A percentile compares a stretch with the other conserved stretches of the same genome.
Evolutionary conservation across 2,329 filamentous ascomycete species (phyloP).

Genomic region (Trichoderma hamatum): DNA sequence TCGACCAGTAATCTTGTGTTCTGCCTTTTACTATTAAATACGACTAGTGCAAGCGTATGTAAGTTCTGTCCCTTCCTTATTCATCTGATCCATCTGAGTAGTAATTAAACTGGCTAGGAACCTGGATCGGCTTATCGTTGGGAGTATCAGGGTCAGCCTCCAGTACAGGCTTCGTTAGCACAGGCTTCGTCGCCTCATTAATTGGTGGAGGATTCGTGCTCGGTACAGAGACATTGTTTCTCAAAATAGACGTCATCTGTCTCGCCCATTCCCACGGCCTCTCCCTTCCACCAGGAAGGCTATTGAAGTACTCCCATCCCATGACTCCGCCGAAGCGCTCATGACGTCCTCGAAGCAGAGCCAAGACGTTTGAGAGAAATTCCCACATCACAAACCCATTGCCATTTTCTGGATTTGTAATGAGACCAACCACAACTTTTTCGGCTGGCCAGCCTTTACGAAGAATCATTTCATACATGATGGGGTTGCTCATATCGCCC

Average conservation of each 20-base stretch:
- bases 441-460: conserved; percentile 70
- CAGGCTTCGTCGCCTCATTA: background rate
- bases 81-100: conserved; percentile 37
- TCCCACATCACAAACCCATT: conserved; percentile 53
- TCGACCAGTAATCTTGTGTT: background rate
- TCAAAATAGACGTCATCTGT: conserved; percentile 58
- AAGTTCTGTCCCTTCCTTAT: background rate
- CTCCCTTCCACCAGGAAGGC: conserved; percentile 63
- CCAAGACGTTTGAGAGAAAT: conserved; percentile 49
- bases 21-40: background rate
- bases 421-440: conserved; percentile 77
- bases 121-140: conserved; percentile 34
- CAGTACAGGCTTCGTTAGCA: background rate
- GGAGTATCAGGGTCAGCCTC: conserved; percentile 36
- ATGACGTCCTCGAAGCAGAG: conserved; percentile 53
- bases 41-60: background rate
- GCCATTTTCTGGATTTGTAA: conserved; percentile 79
- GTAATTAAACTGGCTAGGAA: conserved; percentile 42
- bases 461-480: conserved; percentile 55
- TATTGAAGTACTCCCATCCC: conserved; percentile 96
- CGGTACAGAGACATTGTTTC: conserved; percentile 35
- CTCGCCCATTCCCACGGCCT: conserved; percentile 79
- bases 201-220: background rate
- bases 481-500: conserved; percentile 58
- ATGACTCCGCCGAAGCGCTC: conserved; percentile 81